phyloP scores from a whole-genome alignment of 768 basidiomycete species.

The Scleroderma citrinum region DNA sequence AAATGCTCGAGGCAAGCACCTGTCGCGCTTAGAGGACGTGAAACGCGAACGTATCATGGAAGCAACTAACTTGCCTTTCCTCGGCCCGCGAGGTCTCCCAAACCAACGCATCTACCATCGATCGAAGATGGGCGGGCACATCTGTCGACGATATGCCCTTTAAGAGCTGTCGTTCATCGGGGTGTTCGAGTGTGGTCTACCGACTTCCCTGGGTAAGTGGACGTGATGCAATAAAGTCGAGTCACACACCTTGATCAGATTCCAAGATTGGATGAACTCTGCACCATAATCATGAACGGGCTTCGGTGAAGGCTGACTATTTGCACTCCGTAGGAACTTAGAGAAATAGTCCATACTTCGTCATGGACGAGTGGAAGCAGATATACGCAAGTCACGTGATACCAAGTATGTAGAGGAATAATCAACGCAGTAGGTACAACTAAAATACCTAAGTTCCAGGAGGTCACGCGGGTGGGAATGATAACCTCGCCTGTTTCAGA shows the following conservation, averaged over 20 bases:
- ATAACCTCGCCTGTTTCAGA: conserved; percentile 17
- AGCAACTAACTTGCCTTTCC: conserved; percentile 61
- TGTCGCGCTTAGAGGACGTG: conserved; percentile 51
- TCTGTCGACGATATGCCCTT: conserved; percentile 77
- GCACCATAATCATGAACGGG: conserved; percentile 56
- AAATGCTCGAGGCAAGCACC: conserved; percentile 90
- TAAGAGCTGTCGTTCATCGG: conserved; percentile 83
- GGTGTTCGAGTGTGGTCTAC: conserved; percentile 77
- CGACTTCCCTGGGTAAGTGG: conserved; percentile 7
- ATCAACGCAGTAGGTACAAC: too few relatives aligned
- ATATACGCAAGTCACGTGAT: neutral
- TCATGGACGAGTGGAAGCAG: too few relatives aligned
- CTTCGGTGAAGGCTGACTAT: conserved; percentile 41
- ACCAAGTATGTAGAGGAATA: too few relatives aligned
- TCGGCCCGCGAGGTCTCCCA: conserved; percentile 82
- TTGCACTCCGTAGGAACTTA: conserved; percentile 55
- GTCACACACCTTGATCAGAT: conserved; percentile 54
- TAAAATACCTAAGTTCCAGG: too few relatives aligned
- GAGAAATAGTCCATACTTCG: conserved; percentile 77
- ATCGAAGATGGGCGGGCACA: conserved; percentile 69
- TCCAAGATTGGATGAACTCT: conserved; percentile 77
- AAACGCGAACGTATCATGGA: conserved; percentile 4
- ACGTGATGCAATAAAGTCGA: neutral
- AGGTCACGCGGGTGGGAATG: neutral
- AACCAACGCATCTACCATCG: conserved; percentile 82